These are phyloP conservation scores for Colletotrichum simmondsii DNA, from an alignment of 2,329 filamentous ascomycete species.

Conservation along the genomic window DNA sequence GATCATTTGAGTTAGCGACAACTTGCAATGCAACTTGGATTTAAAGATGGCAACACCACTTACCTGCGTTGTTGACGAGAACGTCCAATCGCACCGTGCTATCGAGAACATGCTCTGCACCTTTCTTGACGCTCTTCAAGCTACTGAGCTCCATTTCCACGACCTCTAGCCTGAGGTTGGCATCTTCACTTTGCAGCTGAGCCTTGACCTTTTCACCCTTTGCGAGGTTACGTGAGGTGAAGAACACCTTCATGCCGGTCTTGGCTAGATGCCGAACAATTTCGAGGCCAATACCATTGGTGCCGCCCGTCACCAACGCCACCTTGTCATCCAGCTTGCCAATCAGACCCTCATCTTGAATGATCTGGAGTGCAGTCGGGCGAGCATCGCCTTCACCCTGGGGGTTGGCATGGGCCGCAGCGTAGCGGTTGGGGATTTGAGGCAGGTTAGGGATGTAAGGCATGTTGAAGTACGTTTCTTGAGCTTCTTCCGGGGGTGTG, in stretches of 20 bases:
- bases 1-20: background rate
- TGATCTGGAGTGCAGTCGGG: slow-evolving; percentile 49
- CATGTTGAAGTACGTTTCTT: background rate
- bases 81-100: slow-evolving; percentile 38
- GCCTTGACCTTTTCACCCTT: slow-evolving; percentile 40
- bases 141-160: slow-evolving; percentile 45
- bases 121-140: slow-evolving; percentile 44
- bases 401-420: slow-evolving; percentile 4
- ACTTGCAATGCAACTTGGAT: background rate
- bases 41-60: background rate
- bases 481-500: background rate
- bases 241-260: slow-evolving; percentile 55
- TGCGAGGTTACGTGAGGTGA: slow-evolving; percentile 52
- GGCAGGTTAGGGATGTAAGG: background rate
- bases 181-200: slow-evolving; percentile 4
- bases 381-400: slow-evolving; percentile 48
- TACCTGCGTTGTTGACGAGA: slow-evolving; percentile 56
- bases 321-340: slow-evolving; percentile 48
- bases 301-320: slow-evolving; percentile 53
- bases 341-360: slow-evolving; percentile 43
- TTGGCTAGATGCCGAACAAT: slow-evolving; percentile 52
- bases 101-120: slow-evolving; percentile 34
- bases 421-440: slow-evolving; percentile 19
- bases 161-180: slow-evolving; percentile 42
- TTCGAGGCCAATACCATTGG: slow-evolving; percentile 54